phyloP scores from a whole-genome alignment of 75 land plant genomes.

The Selaginella tamariscina region DNA sequence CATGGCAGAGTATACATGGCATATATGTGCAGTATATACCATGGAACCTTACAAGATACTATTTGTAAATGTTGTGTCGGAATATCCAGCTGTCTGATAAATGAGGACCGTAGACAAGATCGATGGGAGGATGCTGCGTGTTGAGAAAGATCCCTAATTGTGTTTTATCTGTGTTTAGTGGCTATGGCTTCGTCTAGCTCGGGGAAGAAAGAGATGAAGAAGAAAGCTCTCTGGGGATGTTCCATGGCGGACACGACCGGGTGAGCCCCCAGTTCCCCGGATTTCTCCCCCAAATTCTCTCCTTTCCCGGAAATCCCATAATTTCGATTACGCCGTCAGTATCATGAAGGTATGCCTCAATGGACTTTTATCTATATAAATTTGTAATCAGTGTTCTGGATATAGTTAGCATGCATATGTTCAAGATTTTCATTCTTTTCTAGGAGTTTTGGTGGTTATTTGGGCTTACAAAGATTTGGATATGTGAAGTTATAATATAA shows the following conservation, averaged over 20 bases:
- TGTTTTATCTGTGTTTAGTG: too few relatives aligned
- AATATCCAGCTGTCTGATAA: too few relatives aligned
- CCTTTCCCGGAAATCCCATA: conserved; percentile 25
- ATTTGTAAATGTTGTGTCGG: too few relatives aligned
- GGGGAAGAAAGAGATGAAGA: conserved; percentile 14
- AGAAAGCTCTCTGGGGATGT: conserved; percentile 23
- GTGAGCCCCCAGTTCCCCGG: conserved; percentile 35
- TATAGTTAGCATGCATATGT: not conserved
- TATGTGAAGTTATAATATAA: too few relatives aligned
- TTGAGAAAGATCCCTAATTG: too few relatives aligned
- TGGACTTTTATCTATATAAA: not conserved
- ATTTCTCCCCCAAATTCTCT: conserved; percentile 29
- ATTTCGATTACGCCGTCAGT: conserved; percentile 38
- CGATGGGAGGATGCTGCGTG: too few relatives aligned
- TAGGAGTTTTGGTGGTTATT: not conserved
- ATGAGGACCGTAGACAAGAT: too few relatives aligned
- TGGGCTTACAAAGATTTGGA: not conserved
- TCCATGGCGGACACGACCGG: conserved; percentile 25
- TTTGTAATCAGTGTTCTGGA: not conserved
- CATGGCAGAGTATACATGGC: too few relatives aligned
- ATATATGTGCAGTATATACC: too few relatives aligned
- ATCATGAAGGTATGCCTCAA: conserved; percentile 46
- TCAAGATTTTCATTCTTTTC: not conserved
- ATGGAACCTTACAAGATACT: too few relatives aligned
- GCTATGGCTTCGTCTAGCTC: conserved; percentile 1